Percentiles rank a stretch among this genome's conserved stretches.
Conservation (phyloP, 257 asterid genomes). For the Osmanthus fragrans region DNA sequence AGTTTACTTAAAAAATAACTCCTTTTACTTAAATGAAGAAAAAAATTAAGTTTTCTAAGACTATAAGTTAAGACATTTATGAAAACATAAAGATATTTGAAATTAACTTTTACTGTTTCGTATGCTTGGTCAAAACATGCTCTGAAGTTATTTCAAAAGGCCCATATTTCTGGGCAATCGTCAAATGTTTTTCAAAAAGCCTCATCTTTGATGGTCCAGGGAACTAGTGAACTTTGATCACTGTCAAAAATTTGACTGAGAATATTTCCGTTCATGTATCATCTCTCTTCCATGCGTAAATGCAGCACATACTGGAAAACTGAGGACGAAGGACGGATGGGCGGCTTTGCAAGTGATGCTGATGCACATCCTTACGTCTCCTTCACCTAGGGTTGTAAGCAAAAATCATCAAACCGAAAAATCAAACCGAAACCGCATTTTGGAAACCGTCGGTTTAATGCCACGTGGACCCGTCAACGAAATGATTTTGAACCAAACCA, state of each 20-base stretch:
- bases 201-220: neutral
- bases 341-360: conserved; percentile 45
- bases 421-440: too few species aligned
- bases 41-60: neutral
- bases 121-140: neutral
- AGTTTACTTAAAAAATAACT: neutral
- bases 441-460: too few species aligned
- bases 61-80: neutral
- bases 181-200: neutral
- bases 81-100: neutral
- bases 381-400: too few species aligned
- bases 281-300: conserved; percentile 1
- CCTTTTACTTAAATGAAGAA: neutral
- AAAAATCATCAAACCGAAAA: too few species aligned
- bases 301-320: conserved; percentile 47
- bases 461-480: too few species aligned
- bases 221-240: neutral
- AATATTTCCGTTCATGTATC: conserved; percentile 3
- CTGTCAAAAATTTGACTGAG: neutral
- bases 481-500: too few species aligned
- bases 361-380: conserved; percentile 52
- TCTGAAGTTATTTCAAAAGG: neutral
- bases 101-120: too few species aligned
- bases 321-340: conserved; percentile 43
- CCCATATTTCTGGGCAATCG: neutral